Evolutionary conservation across 179 eudicot species (phyloP).

Genomic region (Gypsophila paniculata): DNA sequence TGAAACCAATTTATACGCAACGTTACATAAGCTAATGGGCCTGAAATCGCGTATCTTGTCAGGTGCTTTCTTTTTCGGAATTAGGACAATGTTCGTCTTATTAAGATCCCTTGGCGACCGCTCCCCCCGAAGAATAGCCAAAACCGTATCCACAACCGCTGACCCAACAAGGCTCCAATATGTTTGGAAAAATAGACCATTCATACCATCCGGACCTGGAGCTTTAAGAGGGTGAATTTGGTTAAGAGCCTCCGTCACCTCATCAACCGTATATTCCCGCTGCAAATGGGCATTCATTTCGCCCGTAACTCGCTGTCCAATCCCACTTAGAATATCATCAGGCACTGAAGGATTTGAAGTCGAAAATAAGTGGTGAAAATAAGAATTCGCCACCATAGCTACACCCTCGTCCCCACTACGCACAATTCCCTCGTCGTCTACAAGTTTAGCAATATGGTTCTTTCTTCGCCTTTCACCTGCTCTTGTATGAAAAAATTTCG

Average conservation of each 20-base stretch:
- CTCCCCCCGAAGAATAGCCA: not conserved
- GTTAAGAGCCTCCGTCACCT: not conserved
- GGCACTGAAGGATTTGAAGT: not conserved
- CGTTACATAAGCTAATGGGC: not conserved
- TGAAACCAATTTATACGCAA: not conserved
- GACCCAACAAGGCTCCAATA: not conserved
- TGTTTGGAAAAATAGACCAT: not conserved
- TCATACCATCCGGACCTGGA: not conserved
- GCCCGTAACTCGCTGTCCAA: not conserved
- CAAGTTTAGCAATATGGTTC: not conserved
- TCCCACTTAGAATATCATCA: not conserved
- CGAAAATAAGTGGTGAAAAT: not conserved
- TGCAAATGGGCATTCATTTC: not conserved
- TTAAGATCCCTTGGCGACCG: no score
- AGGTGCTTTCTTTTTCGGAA: not conserved
- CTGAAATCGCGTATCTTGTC: not conserved
- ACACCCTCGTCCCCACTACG: not conserved
- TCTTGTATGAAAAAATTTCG: not conserved
- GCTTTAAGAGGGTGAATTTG: constrained; percentile 3
- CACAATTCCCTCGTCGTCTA: not conserved
- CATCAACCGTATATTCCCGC: not conserved
- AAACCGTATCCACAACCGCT: not conserved
- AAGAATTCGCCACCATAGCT: not conserved
- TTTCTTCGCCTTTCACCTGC: not conserved
- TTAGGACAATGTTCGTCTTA: not conserved